Percentiles rank a stretch among this genome's conserved stretches.
These are phyloP conservation scores for Xerocomellus chrysenteron DNA, from an alignment of 768 basidiomycete species.

Conservation along the genomic window DNA sequence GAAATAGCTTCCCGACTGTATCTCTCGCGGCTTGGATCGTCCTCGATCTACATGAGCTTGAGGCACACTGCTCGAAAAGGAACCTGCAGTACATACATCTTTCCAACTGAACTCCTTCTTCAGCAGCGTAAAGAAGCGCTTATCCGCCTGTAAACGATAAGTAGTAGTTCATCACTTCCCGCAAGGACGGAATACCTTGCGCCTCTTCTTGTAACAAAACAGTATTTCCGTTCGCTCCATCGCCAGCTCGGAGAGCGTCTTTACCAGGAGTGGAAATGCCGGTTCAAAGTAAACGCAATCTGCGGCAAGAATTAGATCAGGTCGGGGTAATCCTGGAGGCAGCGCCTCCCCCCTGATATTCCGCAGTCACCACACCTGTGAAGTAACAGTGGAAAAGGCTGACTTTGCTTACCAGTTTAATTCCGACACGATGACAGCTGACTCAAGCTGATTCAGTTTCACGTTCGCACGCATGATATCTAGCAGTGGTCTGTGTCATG, in stretches of 20 bases:
- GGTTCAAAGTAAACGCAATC: conserved; percentile 98
- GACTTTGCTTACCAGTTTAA: conserved; percentile 69
- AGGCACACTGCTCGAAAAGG: conserved; percentile 1
- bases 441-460: conserved; percentile 55
- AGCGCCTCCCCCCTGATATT: conserved; percentile 61
- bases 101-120: conserved; percentile 77
- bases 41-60: conserved; percentile 45
- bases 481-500: conserved; percentile 60
- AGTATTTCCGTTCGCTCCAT: conserved; percentile 62
- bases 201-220: conserved; percentile 92
- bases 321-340: conserved; percentile 44
- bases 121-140: conserved; percentile 77
- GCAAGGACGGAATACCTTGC: conserved; percentile 60
- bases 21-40: conserved; percentile 56
- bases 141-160: conserved; percentile 65
- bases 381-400: conserved; percentile 1
- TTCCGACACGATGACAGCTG: conserved; percentile 59
- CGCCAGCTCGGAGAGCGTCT: conserved; percentile 69
- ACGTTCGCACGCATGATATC: conserved; percentile 80
- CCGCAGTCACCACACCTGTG: conserved; percentile 2
- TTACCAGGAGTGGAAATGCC: conserved; percentile 82
- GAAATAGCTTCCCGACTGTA: conserved; percentile 70
- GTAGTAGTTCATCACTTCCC: neutral
- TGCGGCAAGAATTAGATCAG: conserved; percentile 80
- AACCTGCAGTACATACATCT: conserved; percentile 42